Evolutionary conservation across 768 basidiomycete species (phyloP).

Genomic region (Podaxis pistillaris): DNA sequence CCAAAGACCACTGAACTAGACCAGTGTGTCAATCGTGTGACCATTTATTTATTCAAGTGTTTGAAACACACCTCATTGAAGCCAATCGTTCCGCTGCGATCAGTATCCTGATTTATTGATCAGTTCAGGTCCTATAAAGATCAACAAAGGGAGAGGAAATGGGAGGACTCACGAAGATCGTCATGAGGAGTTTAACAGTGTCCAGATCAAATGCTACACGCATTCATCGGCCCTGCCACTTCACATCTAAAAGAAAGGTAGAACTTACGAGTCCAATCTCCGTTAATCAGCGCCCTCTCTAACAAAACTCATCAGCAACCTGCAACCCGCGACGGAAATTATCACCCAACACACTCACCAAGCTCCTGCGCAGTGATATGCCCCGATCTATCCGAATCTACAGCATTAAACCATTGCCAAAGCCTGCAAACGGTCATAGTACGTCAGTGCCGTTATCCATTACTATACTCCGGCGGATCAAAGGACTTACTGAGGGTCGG

Average conservation of each 20-base stretch:
- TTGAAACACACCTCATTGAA: conserved; percentile 62
- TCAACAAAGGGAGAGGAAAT: not conserved
- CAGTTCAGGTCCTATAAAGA: not conserved
- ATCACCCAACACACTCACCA: conserved; percentile 41
- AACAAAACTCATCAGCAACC: conserved; percentile 1
- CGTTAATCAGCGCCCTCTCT: conserved; percentile 51
- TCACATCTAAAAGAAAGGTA: not conserved
- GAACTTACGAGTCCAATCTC: conserved; percentile 76
- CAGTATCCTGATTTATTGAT: conserved; percentile 46
- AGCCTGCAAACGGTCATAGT: conserved; percentile 38
- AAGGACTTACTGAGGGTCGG: conserved; percentile 71
- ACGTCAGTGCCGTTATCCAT: not conserved
- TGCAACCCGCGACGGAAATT: not conserved
- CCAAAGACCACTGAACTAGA: conserved; percentile 72
- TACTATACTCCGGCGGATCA: not conserved
- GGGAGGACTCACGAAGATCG: conserved; percentile 60
- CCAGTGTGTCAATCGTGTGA: conserved; percentile 21
- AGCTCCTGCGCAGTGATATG: conserved; percentile 65
- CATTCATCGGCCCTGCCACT: conserved; percentile 1
- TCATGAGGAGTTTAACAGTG: conserved; percentile 83
- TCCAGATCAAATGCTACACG: conserved; percentile 75
- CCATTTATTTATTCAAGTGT: not conserved
- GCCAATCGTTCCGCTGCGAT: conserved; percentile 75
- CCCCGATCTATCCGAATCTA: conserved; percentile 70
- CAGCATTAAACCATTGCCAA: conserved; percentile 71